These are phyloP conservation scores for Curvularia lunata DNA, from an alignment of 2,329 filamentous ascomycete genomes.

Conservation along the genomic window DNA sequence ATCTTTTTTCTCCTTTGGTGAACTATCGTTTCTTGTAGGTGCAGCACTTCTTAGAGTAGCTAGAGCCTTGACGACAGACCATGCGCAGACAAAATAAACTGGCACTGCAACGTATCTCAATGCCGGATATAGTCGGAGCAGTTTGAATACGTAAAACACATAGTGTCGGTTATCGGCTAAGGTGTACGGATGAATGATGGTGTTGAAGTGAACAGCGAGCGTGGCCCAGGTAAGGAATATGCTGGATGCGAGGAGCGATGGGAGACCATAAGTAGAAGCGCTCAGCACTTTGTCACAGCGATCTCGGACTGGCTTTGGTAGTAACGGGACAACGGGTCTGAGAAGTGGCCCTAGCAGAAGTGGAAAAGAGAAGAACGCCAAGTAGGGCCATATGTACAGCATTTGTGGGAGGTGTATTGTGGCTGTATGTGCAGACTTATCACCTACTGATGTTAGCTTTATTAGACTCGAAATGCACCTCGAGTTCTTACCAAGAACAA, in stretches of 20 bases:
- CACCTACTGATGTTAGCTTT: constrained; percentile 61
- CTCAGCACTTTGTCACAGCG: constrained; percentile 15
- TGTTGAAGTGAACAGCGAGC: constrained; percentile 76
- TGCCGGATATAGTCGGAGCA: constrained; percentile 69
- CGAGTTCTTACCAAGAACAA: constrained; percentile 74
- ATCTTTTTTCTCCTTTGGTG: constrained; percentile 4
- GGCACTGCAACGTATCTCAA: constrained; percentile 72
- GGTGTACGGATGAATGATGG: constrained; percentile 93
- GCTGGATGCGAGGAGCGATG: constrained; percentile 38
- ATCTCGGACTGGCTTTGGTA: constrained; percentile 25
- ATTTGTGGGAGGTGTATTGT: constrained; percentile 90
- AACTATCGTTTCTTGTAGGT: constrained; percentile 2
- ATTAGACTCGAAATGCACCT: not conserved
- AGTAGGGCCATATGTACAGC: constrained; percentile 92
- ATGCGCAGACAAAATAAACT: constrained; percentile 74
- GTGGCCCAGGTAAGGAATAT: constrained; percentile 51
- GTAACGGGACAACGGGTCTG: constrained; percentile 37
- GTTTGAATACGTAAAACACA: constrained; percentile 94
- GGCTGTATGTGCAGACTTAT: constrained; percentile 92
- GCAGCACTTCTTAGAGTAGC: constrained; percentile 45
- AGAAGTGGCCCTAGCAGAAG: constrained; percentile 67
- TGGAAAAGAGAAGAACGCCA: constrained; percentile 87
- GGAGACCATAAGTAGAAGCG: constrained; percentile 5
- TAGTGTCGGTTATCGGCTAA: constrained; percentile 97
- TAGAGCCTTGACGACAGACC: constrained; percentile 70